Evolutionary conservation across 495 filamentous ascomycete genomes (phyloP).

Genomic region (Cladorrhinum samala): DNA sequence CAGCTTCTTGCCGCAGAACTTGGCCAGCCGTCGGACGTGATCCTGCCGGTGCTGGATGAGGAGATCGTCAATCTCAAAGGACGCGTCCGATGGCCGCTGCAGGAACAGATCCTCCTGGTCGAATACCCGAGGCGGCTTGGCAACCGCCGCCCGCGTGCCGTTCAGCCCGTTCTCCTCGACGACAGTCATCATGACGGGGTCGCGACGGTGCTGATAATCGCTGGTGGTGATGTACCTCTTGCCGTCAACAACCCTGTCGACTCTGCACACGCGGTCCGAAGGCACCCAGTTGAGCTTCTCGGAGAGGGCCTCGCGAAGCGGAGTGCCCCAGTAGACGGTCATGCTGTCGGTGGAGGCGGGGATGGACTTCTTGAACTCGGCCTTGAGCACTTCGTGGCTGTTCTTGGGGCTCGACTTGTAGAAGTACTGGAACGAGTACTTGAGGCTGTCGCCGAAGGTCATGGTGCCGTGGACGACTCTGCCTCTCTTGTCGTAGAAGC

Average conservation of each 20-base stretch:
- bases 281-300: constrained; percentile 19
- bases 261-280: constrained; percentile 16
- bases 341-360: neutral
- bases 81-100: constrained; percentile 13
- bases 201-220: constrained; percentile 23
- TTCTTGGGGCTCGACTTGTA: constrained; percentile 15
- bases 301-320: constrained; percentile 3
- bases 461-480: constrained; percentile 14
- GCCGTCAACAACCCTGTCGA: constrained; percentile 7
- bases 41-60: constrained; percentile 17
- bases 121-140: constrained; percentile 15
- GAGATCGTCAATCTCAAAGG: constrained; percentile 22
- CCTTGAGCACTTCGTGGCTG: constrained; percentile 18
- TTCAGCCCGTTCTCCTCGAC: constrained; percentile 8
- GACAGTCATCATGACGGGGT: constrained; percentile 18
- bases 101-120: constrained; percentile 18
- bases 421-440: constrained; percentile 19
- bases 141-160: neutral
- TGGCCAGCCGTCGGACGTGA: constrained; percentile 11
- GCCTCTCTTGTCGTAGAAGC: constrained; percentile 18
- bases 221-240: constrained; percentile 14
- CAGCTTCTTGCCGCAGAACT: neutral
- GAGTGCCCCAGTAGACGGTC: constrained; percentile 21
- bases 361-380: constrained; percentile 9
- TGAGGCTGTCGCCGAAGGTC: neutral